Evolutionary conservation across 2,329 filamentous ascomycete genomes (phyloP).

Genomic region (Aspergillus thermomutatus): DNA sequence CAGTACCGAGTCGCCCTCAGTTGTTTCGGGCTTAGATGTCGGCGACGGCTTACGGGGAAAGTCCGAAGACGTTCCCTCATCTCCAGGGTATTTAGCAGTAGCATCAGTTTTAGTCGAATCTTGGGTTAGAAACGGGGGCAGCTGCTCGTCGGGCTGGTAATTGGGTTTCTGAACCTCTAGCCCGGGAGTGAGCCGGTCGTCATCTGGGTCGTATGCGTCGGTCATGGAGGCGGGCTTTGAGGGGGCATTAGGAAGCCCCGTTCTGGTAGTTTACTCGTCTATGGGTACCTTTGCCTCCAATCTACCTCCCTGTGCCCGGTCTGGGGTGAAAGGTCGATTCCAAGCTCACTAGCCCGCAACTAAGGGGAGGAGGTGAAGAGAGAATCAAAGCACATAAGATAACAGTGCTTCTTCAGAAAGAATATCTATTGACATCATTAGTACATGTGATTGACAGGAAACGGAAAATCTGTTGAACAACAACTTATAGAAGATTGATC

Average conservation of each 20-base stretch:
- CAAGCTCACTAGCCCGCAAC: neutral
- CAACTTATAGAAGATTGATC: neutral
- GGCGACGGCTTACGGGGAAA: constrained; percentile 36
- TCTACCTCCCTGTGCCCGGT: neutral
- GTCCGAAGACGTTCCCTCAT: constrained; percentile 29
- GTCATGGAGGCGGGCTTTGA: constrained; percentile 31
- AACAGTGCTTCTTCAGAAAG: neutral
- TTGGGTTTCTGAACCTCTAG: constrained; percentile 29
- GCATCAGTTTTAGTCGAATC: constrained; percentile 17
- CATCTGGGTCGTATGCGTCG: constrained; percentile 42
- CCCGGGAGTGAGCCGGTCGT: constrained; percentile 37
- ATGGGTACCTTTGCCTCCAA: neutral
- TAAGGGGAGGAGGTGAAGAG: neutral
- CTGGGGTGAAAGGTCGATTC: neutral
- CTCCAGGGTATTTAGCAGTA: constrained; percentile 18
- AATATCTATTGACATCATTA: neutral
- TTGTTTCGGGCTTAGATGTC: constrained; percentile 42
- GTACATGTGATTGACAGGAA: neutral
- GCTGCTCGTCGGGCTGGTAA: constrained; percentile 28
- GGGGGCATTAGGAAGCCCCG: constrained; percentile 27
- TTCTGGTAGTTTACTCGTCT: constrained; percentile 2
- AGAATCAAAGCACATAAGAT: neutral
- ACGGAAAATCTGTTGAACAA: neutral
- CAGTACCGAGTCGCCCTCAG: constrained; percentile 60
- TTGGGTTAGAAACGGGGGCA: constrained; percentile 33